Base-by-base conservation (phyloP, 2,329 filamentous ascomycete species). In the Cladosporium sp. region DNA sequence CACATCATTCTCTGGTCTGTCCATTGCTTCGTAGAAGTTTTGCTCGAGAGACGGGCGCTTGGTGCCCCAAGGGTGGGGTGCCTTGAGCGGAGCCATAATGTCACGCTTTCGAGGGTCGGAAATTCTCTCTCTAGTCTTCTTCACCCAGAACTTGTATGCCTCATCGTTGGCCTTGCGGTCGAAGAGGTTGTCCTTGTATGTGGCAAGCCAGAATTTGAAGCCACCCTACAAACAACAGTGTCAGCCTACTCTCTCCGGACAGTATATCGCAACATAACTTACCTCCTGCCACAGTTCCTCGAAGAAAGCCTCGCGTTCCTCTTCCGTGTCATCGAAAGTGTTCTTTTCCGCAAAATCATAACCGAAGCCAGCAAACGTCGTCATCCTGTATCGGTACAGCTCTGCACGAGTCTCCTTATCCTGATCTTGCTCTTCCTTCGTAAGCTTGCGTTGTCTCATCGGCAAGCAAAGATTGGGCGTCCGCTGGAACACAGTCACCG, bases 381-480 rank as follows among this genome's bases (percentile, higher is more conserved):
- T 60, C 64, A 28, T 64, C 64, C 21, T 71, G 65, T 60, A 64
- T 29, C 67, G 67, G 70, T 87, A 88, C 18, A 90, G 75, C 3
- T 76, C 71, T 1, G 78, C 76, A n/a, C 81, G 81, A 56, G 77
- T 74, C 4, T 68, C 67, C 68, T 81, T 81, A n/a, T 76, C 73
- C 4, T 74, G 71, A 21, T 84, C 76, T 70, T 89, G 84, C 67
- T 87, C 84, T 58, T 82, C 79, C 2, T 73, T 75, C 0, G 80
- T 83, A 35, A 88, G 77, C 1, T 76, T 49, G 5, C 79, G 77
- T 65, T 83, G 82, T 5, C 82, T 79, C 85, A 90, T 88, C 0
- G 87, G 87, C 1, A 90, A 71, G 0, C 85, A 86, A 5, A 88
- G 78, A 66, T 90, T 90, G 0, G 88, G 88, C 0, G 88, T 90